Conservation (phyloP, 495 filamentous ascomycete genomes). For the Penicillium canariense region DNA sequence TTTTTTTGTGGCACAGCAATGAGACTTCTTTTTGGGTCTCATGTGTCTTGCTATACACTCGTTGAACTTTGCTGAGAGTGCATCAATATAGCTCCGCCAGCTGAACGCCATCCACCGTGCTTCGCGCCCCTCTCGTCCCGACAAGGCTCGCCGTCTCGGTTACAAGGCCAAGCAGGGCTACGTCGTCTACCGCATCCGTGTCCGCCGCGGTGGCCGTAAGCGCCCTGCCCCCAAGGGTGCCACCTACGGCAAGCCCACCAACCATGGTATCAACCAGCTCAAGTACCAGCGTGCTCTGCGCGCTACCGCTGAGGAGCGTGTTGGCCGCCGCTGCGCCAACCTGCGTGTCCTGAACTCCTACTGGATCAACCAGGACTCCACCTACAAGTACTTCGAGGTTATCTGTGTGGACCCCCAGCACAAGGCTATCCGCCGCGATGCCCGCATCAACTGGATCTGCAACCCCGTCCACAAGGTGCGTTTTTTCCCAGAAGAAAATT, state of each 20-base stretch:
- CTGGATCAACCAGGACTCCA: conserved; percentile 99
- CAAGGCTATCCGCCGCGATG: conserved; percentile 98
- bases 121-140: conserved; percentile 94
- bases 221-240: conserved; percentile 93
- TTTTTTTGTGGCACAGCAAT: conserved; percentile 40
- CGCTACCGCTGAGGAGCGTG: conserved; percentile 98
- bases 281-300: conserved; percentile 99
- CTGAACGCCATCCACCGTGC: conserved; percentile 99
- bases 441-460: conserved; percentile 99
- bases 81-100: conserved; percentile 98
- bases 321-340: conserved; percentile 97
- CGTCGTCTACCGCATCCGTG: conserved; percentile 98
- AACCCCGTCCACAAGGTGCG: conserved; percentile 93
- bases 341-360: conserved; percentile 99
- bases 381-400: conserved; percentile 99
- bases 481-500: conserved; percentile 9
- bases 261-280: conserved; percentile 99
- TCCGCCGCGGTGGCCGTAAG: conserved; percentile 97
- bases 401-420: conserved; percentile 99
- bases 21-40: conserved; percentile 27
- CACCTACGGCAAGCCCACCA: conserved; percentile 99
- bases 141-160: conserved; percentile 98
- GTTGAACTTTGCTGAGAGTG: conserved; percentile 99
- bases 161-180: conserved; percentile 99
- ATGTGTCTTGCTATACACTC: conserved; percentile 91